Evolutionary conservation across 78 protist species (phyloP).

Genomic region (Bodo saltans): DNA sequence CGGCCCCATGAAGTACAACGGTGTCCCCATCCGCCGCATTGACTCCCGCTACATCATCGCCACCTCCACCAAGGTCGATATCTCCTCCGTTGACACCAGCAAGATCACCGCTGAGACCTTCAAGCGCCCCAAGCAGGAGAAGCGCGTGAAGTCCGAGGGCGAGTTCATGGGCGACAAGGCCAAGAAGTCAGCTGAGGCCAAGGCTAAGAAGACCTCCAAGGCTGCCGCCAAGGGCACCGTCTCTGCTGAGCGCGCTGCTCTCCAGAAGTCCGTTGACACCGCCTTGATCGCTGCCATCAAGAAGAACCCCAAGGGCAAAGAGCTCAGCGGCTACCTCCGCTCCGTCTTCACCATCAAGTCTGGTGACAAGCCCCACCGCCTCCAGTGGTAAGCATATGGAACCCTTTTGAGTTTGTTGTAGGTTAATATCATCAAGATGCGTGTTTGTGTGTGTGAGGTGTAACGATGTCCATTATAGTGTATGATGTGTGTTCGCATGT

Average conservation of each 20-base stretch:
- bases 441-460: too few species aligned
- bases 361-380: slow-evolving; percentile 78
- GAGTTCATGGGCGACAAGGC: slow-evolving; percentile 45
- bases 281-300: background rate
- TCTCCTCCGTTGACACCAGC: background rate
- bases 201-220: slow-evolving; percentile 42
- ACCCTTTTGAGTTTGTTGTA: too few species aligned
- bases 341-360: slow-evolving; percentile 68
- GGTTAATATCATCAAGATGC: too few species aligned
- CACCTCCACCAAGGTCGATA: slow-evolving; percentile 88
- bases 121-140: slow-evolving; percentile 13
- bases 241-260: slow-evolving; percentile 62
- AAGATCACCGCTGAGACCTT: slow-evolving; percentile 48
- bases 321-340: slow-evolving; percentile 72
- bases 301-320: slow-evolving; percentile 24
- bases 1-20: slow-evolving; percentile 96
- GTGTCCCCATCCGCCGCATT: slow-evolving; percentile 97
- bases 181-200: background rate
- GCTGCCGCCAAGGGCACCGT: background rate
- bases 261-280: slow-evolving; percentile 65
- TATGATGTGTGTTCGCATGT: too few species aligned
- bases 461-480: too few species aligned
- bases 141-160: slow-evolving; percentile 44
- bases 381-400: slow-evolving; percentile 90
- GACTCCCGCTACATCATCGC: slow-evolving; percentile 92